Percentiles rank a stretch among this genome's conserved stretches.
phyloP scores from a whole-genome alignment of 495 filamentous ascomycete species.

The Penicillium riverlandense region DNA sequence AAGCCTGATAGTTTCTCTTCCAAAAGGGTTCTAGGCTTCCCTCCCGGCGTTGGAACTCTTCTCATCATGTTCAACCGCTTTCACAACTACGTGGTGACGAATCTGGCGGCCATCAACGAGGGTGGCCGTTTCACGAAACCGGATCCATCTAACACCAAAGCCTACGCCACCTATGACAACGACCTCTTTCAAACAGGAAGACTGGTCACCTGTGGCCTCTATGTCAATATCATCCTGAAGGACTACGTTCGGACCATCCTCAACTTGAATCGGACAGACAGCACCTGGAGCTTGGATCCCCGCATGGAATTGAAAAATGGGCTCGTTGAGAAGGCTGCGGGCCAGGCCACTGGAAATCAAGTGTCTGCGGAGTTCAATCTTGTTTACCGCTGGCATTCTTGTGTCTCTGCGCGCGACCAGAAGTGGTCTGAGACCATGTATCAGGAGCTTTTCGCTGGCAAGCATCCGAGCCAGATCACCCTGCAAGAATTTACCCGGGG shows the following conservation, averaged over 20 bases:
- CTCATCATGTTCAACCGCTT: constrained; percentile 57
- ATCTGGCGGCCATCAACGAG: constrained; percentile 67
- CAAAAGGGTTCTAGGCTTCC: constrained; percentile 49
- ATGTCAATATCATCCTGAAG: constrained; percentile 75
- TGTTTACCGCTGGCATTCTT: constrained; percentile 66
- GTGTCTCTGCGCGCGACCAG: constrained; percentile 54
- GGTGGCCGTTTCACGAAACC: constrained; percentile 63
- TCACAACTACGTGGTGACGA: constrained; percentile 72
- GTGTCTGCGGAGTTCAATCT: constrained; percentile 68
- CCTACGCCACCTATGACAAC: constrained; percentile 68
- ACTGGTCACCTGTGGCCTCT: constrained; percentile 72
- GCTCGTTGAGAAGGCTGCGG: constrained; percentile 43
- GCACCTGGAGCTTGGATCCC: constrained; percentile 66
- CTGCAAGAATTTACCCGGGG: constrained; percentile 45
- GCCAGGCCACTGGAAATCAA: constrained; percentile 60
- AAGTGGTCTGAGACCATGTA: constrained; percentile 60
- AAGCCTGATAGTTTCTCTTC: constrained; percentile 47
- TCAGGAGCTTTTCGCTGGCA: constrained; percentile 41
- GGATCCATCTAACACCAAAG: constrained; percentile 42
- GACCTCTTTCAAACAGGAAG: constrained; percentile 80
- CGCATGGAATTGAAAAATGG: constrained; percentile 34
- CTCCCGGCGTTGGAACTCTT: constrained; percentile 48
- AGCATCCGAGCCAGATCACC: constrained; percentile 46
- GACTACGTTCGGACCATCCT: constrained; percentile 83
- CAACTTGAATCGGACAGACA: constrained; percentile 69